A percentile compares a stretch with the other conserved stretches of the same genome.
Conservation (phyloP, 2,329 filamentous ascomycete genomes). For the Exophiala oligosperma region DNA sequence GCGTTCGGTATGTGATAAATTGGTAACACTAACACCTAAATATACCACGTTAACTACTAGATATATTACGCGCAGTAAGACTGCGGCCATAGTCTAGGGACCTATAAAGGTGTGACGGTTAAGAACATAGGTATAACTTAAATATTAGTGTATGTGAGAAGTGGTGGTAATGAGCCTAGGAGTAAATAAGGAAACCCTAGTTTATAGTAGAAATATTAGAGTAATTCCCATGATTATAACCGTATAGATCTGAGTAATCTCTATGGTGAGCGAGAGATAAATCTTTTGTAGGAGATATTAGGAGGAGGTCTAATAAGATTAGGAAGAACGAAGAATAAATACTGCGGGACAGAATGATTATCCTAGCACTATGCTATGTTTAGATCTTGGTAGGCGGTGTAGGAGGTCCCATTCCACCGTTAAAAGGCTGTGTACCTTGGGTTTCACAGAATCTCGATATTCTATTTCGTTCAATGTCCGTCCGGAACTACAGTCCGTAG, state of each 20-base stretch:
- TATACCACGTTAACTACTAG: neutral
- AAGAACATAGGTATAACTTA: slow-evolving; percentile 1
- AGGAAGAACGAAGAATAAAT: neutral
- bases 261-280: neutral
- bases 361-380: neutral
- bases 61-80: neutral
- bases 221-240: neutral
- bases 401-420: neutral
- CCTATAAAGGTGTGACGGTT: neutral
- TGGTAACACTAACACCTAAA: neutral
- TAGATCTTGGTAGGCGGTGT: neutral
- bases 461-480: too few relatives aligned
- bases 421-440: neutral
- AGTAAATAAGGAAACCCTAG: neutral
- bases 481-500: too few relatives aligned
- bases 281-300: neutral
- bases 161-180: neutral
- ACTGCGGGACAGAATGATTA: neutral
- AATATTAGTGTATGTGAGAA: neutral
- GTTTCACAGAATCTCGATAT: neutral
- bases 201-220: neutral
- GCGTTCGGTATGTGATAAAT: neutral
- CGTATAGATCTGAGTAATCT: slow-evolving; percentile 1
- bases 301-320: neutral
- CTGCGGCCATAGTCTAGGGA: neutral